Base-by-base conservation (phyloP, 164 flowering plant genomes). In the Chimonanthus salicifolius region DNA sequence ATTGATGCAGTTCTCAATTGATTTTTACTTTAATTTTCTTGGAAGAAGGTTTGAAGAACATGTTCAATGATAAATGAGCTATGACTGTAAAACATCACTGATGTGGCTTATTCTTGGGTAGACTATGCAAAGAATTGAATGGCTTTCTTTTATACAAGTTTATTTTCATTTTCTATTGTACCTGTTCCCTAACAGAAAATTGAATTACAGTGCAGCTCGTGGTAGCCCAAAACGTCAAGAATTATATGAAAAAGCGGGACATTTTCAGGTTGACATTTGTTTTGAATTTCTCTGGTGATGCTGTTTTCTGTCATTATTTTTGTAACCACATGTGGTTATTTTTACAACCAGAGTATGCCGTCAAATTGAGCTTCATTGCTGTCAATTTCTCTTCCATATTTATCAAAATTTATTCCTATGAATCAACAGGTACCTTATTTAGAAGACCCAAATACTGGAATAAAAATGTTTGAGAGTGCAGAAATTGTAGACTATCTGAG, bases 391-490 rank as follows among this genome's bases (percentile, higher is more conserved):
- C 33, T 33, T 33, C 33, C 33, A 33, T 33, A 33, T 33, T 33
- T 33, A 33, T 33, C 33, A 33, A 33, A 33, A 33, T 54, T 54
- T 54, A 54, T 7, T 54, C 16, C 16, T 54, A n/a, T n/a, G 16
- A 54, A 54, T 54, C 16, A n/a, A 54, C 85, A 94, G 99, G 97
- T 73, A 64, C 97, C 97, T 18, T 92, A 88, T 73, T 73, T 96
- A 63, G 94, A 90, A 81, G 99, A 96, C 79, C 97, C 99, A 62
- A 96, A 93, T 68, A 96, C 99, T 21, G 99, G 98, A 44, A 86
- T 96, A 49, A 75, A 86, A 72, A 90, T 89, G 94, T 96, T 93
- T 79, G 99, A 96, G 79, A 96, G 99, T 82, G 99, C 98, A 72
- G 95, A 89, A 66, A 93, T 96, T 67, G 80, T 92, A 47, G 95